phyloP scores from a whole-genome alignment of 345 rosid genomes.

The Acer campestre region DNA sequence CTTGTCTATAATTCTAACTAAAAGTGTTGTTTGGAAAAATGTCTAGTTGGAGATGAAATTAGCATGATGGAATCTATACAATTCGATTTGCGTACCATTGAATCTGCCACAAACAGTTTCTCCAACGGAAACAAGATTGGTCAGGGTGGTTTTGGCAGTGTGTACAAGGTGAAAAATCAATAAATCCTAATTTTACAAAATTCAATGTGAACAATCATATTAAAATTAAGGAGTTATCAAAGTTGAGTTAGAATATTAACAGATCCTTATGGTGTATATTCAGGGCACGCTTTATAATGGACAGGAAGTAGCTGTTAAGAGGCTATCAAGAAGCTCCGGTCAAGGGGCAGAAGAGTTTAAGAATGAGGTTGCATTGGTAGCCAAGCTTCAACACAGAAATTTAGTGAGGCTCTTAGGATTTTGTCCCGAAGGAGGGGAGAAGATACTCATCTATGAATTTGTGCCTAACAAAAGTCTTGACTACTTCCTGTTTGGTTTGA shows the following conservation, averaged over 20 bases:
- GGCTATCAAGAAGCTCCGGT: conserved; percentile 36
- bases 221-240: background rate
- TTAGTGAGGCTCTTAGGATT: conserved; percentile 46
- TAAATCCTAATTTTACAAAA: no score
- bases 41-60: background rate
- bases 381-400: conserved; percentile 50
- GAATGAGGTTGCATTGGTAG: conserved; percentile 43
- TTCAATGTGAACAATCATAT: no score
- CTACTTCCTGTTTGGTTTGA: conserved; percentile 36
- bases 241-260: background rate
- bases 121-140: conserved; percentile 13
- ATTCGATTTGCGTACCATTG: background rate
- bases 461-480: conserved; percentile 48
- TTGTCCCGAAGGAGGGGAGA: conserved; percentile 40
- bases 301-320: conserved; percentile 45
- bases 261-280: background rate
- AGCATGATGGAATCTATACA: background rate
- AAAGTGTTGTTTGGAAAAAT: no score
- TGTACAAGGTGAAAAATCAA: conserved; percentile 2
- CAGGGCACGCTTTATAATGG: conserved; percentile 43
- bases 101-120: no score
- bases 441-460: conserved; percentile 43
- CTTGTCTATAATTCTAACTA: background rate
- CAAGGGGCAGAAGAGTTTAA: conserved; percentile 47
- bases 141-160: conserved; percentile 10